Evolutionary conservation across 306 rosid species (phyloP), one percentile per base, ranked within the genome.

Genomic region (Prunus mira): DNA sequence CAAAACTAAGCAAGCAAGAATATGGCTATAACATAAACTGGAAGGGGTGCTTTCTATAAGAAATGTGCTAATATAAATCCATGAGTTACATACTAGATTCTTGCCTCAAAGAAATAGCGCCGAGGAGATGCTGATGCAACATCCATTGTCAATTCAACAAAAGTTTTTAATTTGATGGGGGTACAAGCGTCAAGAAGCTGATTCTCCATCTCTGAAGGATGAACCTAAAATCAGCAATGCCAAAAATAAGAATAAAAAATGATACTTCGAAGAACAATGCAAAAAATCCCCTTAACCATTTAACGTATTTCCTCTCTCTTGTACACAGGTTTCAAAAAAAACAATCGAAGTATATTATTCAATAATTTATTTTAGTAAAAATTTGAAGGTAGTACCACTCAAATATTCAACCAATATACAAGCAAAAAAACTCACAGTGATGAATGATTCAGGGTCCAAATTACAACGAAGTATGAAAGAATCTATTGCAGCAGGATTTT

Each of bases 71-170:
- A 81, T 66, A 69, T 45, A 60, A 76, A 82, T 34, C 56, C 79
- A 79, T 75, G 54, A 58, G 77, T 66, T 62, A 80, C 83, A 67
- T 80, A 72, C 72, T 79, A 82, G 72, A 79, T 86, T 47, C 96
- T 90, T 90, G 88, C 98, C 98, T 95, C 98, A 76, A 95, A 90
- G 85, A 95, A 90, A 66, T 92, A 92, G 66, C 92, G 98, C 38
- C 98, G 86, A 51, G 97, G 97, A 28, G 98, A 89, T 78, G 98
- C 96, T 45, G 98, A 95, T 60, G 92, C 91, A 60, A 95, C 84
- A 84, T 95, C 97, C 97, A 92, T 95, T 15, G 95, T 84, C 84
- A 85, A 57, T 75, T 86, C 91, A 67, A 95, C 91, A 71, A 90
- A 95, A 73, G 79, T 83, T 84, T 83, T 95, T 64, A 95, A 84